phyloP scores from a whole-genome alignment of 169 alveolate genomes.

The Cyclospora cayetanensis region DNA sequence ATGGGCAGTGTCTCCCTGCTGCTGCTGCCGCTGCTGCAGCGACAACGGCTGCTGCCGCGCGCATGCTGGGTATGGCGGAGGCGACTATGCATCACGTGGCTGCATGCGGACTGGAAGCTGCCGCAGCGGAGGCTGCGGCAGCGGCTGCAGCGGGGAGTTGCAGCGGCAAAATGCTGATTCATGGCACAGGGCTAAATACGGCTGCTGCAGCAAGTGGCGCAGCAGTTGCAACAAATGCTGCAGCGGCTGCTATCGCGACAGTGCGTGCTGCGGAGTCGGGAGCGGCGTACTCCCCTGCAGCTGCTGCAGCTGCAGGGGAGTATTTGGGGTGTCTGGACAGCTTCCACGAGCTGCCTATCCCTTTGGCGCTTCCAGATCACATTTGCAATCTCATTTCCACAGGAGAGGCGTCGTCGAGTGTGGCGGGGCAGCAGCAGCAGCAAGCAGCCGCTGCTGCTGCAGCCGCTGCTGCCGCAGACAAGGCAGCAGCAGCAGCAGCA shows the following conservation, averaged over 20 bases:
- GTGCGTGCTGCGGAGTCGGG: not conserved
- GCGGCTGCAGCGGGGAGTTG: slow-evolving; percentile 16
- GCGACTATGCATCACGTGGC: not conserved
- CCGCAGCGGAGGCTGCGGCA: slow-evolving; percentile 14
- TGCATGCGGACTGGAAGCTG: not conserved
- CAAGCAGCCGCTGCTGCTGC: not conserved
- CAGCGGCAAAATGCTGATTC: slow-evolving; percentile 12
- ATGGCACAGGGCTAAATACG: not conserved
- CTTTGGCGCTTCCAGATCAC: not conserved
- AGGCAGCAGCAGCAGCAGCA: slow-evolving; percentile 23
- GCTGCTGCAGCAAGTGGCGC: not conserved
- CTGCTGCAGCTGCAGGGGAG: not conserved
- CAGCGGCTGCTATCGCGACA: not conserved
- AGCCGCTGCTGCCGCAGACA: not conserved
- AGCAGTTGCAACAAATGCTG: not conserved
- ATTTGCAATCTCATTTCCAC: not conserved
- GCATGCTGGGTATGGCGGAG: slow-evolving; percentile 42
- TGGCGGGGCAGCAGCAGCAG: slow-evolving; percentile 30
- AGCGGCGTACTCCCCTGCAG: no score
- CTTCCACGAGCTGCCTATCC: slow-evolving; percentile 29
- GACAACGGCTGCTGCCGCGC: slow-evolving; percentile 1
- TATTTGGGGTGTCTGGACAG: slow-evolving; percentile 32
- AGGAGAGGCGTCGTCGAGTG: not conserved
- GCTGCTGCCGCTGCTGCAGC: slow-evolving; percentile 45
- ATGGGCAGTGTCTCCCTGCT: not conserved